These are phyloP conservation scores for Plenodomus biglobosus DNA, from an alignment of 2,329 filamentous ascomycete species.

Conservation along the genomic window DNA sequence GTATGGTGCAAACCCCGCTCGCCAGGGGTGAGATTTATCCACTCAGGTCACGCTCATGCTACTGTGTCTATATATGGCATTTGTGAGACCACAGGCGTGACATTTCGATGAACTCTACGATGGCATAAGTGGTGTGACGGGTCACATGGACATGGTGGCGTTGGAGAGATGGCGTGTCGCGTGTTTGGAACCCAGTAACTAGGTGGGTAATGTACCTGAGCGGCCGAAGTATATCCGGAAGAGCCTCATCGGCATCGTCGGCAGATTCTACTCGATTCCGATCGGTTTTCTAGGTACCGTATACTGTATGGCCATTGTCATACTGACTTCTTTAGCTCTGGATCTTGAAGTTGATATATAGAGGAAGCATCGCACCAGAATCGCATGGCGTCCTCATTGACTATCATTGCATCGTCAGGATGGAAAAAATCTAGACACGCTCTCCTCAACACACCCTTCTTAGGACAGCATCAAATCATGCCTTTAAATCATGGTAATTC, in stretches of 20 bases:
- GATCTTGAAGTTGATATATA: too few species aligned
- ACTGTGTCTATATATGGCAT: conserved; percentile 14
- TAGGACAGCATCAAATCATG: too few species aligned
- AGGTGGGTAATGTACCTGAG: conserved; percentile 5
- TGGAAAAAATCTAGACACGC: too few species aligned
- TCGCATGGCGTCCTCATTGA: too few species aligned
- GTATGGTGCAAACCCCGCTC: conserved; percentile 28
- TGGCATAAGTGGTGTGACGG: conserved; percentile 23
- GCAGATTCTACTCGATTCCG: conserved; percentile 11
- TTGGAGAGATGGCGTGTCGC: conserved; percentile 22
- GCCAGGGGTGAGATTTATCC: conserved; percentile 17
- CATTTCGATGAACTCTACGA: conserved; percentile 15
- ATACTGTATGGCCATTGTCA: too few species aligned
- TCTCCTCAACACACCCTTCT: too few species aligned
- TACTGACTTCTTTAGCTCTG: too few species aligned
- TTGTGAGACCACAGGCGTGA: conserved; percentile 8
- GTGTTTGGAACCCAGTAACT: too few species aligned
- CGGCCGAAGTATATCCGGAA: conserved; percentile 13
- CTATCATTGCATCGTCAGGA: too few species aligned
- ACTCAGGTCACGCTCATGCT: conserved; percentile 38
- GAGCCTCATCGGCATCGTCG: conserved; percentile 1
- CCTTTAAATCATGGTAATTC: too few species aligned
- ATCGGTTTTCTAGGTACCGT: too few species aligned
- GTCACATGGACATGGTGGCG: conserved; percentile 26
- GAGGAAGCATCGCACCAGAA: too few species aligned